Evolutionary conservation across 2,329 filamentous ascomycete species (phyloP).

Genomic region (Endocalyx cinctus): DNA sequence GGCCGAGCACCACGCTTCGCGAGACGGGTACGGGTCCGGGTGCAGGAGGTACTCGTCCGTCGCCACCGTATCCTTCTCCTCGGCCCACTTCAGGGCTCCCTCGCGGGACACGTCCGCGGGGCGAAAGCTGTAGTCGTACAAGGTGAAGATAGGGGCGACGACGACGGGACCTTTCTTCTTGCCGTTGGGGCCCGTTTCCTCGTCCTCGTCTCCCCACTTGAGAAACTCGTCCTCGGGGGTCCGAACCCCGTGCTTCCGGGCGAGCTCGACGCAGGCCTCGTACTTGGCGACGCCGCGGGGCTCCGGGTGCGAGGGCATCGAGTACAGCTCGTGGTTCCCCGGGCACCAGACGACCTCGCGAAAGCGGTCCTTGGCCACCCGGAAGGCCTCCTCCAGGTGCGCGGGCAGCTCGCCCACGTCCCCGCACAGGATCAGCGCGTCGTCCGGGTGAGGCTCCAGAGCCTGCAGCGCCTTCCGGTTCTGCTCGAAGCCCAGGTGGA

Average conservation of each 20-base stretch:
- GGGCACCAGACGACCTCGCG: conserved; percentile 49
- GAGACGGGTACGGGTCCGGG: conserved; percentile 27
- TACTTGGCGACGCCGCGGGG: conserved; percentile 50
- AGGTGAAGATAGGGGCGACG: conserved; percentile 52
- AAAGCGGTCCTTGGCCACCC: conserved; percentile 24
- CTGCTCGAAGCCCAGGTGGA: conserved; percentile 30
- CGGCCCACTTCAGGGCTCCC: conserved; percentile 36
- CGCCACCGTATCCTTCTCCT: conserved; percentile 29
- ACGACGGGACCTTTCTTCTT: conserved; percentile 31
- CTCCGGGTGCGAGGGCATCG: conserved; percentile 31
- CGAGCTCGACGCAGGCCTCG: conserved; percentile 47
- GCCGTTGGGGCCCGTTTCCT: conserved; percentile 37
- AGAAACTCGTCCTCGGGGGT: conserved; percentile 54
- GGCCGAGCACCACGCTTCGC: conserved; percentile 30
- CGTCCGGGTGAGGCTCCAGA: conserved; percentile 27
- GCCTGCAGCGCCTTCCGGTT: conserved; percentile 27
- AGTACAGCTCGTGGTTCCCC: conserved; percentile 56
- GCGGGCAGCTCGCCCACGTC: conserved; percentile 32
- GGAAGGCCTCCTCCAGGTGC: conserved; percentile 31
- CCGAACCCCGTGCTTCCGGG: conserved; percentile 45
- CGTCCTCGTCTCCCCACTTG: conserved; percentile 47
- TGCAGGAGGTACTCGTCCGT: conserved; percentile 34
- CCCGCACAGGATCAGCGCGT: conserved; percentile 32
- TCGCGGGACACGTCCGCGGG: conserved; percentile 44
- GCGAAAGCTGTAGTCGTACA: conserved; percentile 57